Conservation (phyloP, 1,284 basidiomycete species). For the Cryptococcus sp. region DNA sequence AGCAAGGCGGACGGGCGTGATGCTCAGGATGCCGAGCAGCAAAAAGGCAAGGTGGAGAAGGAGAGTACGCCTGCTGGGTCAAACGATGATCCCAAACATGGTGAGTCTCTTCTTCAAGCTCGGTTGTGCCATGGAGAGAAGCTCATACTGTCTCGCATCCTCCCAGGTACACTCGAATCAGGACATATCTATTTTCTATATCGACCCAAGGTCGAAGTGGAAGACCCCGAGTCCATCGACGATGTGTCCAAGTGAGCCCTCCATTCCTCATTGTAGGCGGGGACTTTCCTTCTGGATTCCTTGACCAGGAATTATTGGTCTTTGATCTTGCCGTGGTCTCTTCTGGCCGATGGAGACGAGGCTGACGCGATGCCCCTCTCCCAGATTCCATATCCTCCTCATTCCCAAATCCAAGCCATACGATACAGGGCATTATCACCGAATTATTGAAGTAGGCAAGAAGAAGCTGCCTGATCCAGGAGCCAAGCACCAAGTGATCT, state of each 20-base stretch:
- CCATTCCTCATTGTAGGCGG: no score
- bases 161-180: conserved; percentile 44
- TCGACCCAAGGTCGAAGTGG: conserved; percentile 62
- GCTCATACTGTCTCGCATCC: not conserved
- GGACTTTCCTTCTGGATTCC: not conserved
- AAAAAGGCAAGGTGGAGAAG: not conserved
- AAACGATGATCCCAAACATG: conserved; percentile 33
- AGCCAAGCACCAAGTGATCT: conserved; percentile 59
- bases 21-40: conserved; percentile 18
- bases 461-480: conserved; percentile 64
- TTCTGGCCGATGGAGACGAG: not conserved
- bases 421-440: conserved; percentile 54
- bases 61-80: conserved; percentile 7
- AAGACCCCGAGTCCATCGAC: conserved; percentile 61
- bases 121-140: not conserved
- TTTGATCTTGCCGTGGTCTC: no score
- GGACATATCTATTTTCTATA: conserved; percentile 66
- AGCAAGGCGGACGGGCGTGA: conserved; percentile 6
- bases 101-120: conserved; percentile 11
- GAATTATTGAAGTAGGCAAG: conserved; percentile 64
- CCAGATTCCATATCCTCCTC: conserved; percentile 62
- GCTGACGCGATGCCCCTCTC: not conserved
- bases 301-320: no score
- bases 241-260: conserved; percentile 58
- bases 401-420: conserved; percentile 57